These are phyloP conservation scores for Cercospora zeae-maydis DNA, from an alignment of 2,329 filamentous ascomycete genomes.

Conservation along the genomic window DNA sequence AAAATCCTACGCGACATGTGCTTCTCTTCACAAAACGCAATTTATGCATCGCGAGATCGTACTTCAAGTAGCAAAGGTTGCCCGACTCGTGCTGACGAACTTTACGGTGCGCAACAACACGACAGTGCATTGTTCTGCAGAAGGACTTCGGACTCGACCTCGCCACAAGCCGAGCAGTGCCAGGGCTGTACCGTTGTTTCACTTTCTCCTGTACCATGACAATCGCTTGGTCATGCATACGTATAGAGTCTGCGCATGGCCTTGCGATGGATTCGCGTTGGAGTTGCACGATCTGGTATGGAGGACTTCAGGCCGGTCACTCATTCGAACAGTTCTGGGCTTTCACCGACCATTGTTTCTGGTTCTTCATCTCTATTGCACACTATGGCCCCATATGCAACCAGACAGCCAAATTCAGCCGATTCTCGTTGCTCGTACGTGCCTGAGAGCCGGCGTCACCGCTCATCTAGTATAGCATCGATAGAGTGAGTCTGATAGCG, in stretches of 20 bases:
- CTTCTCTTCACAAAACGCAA: too few relatives aligned
- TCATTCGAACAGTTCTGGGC: neutral
- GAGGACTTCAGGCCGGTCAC: neutral
- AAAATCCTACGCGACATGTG: too few relatives aligned
- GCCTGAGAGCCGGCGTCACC: neutral
- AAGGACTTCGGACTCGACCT: neutral
- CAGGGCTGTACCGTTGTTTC: neutral
- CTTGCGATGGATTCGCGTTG: neutral
- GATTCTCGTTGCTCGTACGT: neutral
- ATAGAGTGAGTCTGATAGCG: neutral
- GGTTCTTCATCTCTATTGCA: neutral
- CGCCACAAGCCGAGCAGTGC: neutral
- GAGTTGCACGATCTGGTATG: neutral
- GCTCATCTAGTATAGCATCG: neutral
- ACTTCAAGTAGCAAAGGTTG: too few relatives aligned
- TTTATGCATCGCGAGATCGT: too few relatives aligned
- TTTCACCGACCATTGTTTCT: neutral
- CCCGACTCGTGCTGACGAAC: too few relatives aligned
- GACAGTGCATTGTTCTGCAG: neutral
- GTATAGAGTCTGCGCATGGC: neutral
- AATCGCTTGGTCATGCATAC: neutral
- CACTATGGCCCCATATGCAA: neutral
- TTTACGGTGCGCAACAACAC: too few relatives aligned
- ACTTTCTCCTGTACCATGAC: neutral
- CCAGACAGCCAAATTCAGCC: neutral